Percentiles rank a stretch among this genome's conserved stretches.
Conservation (phyloP, 768 basidiomycete species). For the Jaapia argillacea region DNA sequence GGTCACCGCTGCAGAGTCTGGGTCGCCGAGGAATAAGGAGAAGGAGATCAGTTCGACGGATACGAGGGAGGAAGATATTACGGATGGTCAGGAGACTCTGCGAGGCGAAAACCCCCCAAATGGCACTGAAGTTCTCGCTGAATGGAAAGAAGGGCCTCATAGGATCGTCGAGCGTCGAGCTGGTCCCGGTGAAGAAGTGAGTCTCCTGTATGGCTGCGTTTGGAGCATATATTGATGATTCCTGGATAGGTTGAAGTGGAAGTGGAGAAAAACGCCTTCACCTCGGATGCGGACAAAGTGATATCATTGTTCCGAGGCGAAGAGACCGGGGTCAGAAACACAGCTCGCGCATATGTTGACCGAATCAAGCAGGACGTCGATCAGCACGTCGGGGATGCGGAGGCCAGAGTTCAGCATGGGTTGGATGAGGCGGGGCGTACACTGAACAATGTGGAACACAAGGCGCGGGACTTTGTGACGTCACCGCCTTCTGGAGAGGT, state of each 20-base stretch:
- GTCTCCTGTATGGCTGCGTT: slow-evolving; percentile 9
- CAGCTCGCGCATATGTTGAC: slow-evolving; percentile 8
- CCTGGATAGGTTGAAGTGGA: slow-evolving; percentile 22
- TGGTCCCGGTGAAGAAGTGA: slow-evolving; percentile 60
- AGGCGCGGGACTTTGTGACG: neutral
- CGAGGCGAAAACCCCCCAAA: slow-evolving; percentile 34
- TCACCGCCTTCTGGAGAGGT: neutral
- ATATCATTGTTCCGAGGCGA: slow-evolving; percentile 12
- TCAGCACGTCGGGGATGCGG: neutral
- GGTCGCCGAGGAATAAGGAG: slow-evolving; percentile 7
- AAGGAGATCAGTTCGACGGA: slow-evolving; percentile 5
- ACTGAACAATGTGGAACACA: slow-evolving; percentile 9
- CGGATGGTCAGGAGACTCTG: slow-evolving; percentile 8
- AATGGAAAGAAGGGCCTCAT: slow-evolving; percentile 69
- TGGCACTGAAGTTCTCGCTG: slow-evolving; percentile 29
- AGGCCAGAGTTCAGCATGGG: slow-evolving; percentile 3
- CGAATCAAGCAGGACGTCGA: slow-evolving; percentile 9
- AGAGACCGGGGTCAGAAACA: neutral
- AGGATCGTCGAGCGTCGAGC: slow-evolving; percentile 50
- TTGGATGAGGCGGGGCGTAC: slow-evolving; percentile 10
- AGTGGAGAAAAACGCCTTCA: slow-evolving; percentile 22
- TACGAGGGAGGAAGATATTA: slow-evolving; percentile 9
- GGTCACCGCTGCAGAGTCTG: slow-evolving; percentile 3
- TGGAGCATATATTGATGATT: slow-evolving; percentile 1
- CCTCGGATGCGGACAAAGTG: slow-evolving; percentile 17